Percentiles rank a stretch among this genome's conserved stretches.
These are phyloP conservation scores for Tetracladium maxilliforme DNA, from an alignment of 2,329 filamentous ascomycete genomes.

Conservation along the genomic window DNA sequence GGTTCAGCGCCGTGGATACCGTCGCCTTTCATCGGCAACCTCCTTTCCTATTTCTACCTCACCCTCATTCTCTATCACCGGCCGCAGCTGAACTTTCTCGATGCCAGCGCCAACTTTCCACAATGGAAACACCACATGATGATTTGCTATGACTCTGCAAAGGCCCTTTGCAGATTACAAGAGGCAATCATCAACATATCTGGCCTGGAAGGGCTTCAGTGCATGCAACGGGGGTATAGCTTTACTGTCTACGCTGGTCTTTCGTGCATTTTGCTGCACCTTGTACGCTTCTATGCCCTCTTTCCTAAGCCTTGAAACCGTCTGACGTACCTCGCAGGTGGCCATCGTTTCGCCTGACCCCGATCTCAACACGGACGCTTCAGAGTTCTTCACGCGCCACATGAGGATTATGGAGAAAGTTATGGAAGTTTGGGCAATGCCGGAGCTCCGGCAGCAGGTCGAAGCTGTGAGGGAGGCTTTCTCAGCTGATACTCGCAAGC, in stretches of 20 bases:
- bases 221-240: slow-evolving; percentile 88
- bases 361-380: slow-evolving; percentile 69
- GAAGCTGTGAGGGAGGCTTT: slow-evolving; percentile 83
- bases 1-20: slow-evolving; percentile 72
- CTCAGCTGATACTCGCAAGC: slow-evolving; percentile 69
- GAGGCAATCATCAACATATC: slow-evolving; percentile 67
- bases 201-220: slow-evolving; percentile 67
- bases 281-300: slow-evolving; percentile 44
- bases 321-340: slow-evolving; percentile 37
- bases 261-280: slow-evolving; percentile 82
- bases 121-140: slow-evolving; percentile 83
- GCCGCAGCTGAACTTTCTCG: slow-evolving; percentile 68
- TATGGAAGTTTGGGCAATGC: slow-evolving; percentile 71
- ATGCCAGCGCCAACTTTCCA: slow-evolving; percentile 53
- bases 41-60: slow-evolving; percentile 81
- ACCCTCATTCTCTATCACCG: slow-evolving; percentile 76
- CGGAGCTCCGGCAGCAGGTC: slow-evolving; percentile 80
- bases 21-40: slow-evolving; percentile 76
- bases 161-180: slow-evolving; percentile 72
- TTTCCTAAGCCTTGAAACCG: slow-evolving; percentile 1
- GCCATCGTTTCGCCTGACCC: slow-evolving; percentile 88
- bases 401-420: slow-evolving; percentile 89
- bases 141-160: slow-evolving; percentile 72
- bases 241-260: slow-evolving; percentile 89
- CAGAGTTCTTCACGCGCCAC: slow-evolving; percentile 80